Conservation (phyloP, 1,139 yeast species). For the Kodamaea arcana region DNA sequence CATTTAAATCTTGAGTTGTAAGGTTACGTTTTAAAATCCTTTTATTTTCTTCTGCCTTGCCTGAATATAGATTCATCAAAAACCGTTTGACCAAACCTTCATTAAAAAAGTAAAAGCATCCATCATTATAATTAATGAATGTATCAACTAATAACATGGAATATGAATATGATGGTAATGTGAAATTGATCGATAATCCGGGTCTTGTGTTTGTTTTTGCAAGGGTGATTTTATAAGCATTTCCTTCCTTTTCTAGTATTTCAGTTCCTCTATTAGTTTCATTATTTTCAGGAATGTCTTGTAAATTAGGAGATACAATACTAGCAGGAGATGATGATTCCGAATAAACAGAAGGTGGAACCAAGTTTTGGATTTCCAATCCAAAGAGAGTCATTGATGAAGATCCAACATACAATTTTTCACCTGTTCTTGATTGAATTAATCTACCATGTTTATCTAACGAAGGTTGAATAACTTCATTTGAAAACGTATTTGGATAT, state of each 20-base stretch:
- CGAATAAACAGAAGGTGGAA: conserved; percentile 24
- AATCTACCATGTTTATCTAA: conserved; percentile 66
- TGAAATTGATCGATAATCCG: conserved; percentile 62
- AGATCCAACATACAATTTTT: conserved; percentile 70
- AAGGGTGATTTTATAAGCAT: conserved; percentile 64
- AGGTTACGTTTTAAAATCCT: conserved; percentile 37
- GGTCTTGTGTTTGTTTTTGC: conserved; percentile 67
- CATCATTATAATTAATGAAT: conserved; percentile 74
- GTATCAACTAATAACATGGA: conserved; percentile 74
- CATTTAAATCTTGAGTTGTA: conserved; percentile 22
- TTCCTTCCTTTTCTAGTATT: conserved; percentile 66
- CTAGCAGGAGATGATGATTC: conserved; percentile 11
- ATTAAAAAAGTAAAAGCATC: conserved; percentile 82
- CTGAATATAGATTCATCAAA: conserved; percentile 55
- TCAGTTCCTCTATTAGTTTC: conserved; percentile 33
- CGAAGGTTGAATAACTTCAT: conserved; percentile 60
- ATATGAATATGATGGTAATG: conserved; percentile 72
- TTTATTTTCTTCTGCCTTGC: conserved; percentile 39
- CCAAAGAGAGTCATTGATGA: conserved; percentile 81
- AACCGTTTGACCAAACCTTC: conserved; percentile 72
- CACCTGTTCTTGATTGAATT: conserved; percentile 71
- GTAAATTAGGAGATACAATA: conserved; percentile 8
- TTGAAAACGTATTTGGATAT: conserved; percentile 1
- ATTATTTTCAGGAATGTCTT: neutral
- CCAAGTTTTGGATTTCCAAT: conserved; percentile 65